These are phyloP conservation scores for Medicago ruthenica DNA, from an alignment of 306 rosid genomes.

Conservation along the genomic window DNA sequence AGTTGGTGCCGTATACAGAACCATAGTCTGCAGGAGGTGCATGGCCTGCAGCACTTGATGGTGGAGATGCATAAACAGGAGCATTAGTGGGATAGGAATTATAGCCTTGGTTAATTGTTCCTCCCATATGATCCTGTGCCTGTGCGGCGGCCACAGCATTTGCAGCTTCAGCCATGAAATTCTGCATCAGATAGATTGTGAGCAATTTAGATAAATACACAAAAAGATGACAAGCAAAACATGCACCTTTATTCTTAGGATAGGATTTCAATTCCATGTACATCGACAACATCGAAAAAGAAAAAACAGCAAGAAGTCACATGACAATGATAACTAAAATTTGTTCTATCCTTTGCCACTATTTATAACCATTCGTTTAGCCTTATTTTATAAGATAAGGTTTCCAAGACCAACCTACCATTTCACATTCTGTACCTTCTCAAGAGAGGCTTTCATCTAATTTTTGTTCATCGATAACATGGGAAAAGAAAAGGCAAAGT, in stretches of 20 bases:
- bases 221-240: constrained; percentile 22
- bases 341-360: background rate
- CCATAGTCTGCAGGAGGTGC: constrained; percentile 60
- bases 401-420: background rate
- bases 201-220: background rate
- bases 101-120: constrained; percentile 53
- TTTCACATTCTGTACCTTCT: background rate
- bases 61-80: constrained; percentile 59
- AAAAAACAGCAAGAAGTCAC: background rate
- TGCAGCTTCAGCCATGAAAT: constrained; percentile 73
- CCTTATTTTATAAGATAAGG: background rate
- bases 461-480: background rate
- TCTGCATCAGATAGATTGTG: constrained; percentile 48
- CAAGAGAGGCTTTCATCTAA: background rate
- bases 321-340: background rate
- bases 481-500: background rate
- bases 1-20: constrained; percentile 58
- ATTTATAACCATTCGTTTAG: too few species aligned
- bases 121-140: constrained; percentile 53
- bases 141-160: constrained; percentile 25
- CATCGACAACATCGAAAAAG: background rate
- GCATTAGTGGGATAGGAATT: constrained; percentile 56
- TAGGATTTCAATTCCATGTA: background rate
- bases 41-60: constrained; percentile 50
- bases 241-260: background rate